Evolutionary conservation across 371 early-diverging fungal species (phyloP), one percentile per base, ranked within the genome.

Genomic region (Blyttiomyces sp.): DNA sequence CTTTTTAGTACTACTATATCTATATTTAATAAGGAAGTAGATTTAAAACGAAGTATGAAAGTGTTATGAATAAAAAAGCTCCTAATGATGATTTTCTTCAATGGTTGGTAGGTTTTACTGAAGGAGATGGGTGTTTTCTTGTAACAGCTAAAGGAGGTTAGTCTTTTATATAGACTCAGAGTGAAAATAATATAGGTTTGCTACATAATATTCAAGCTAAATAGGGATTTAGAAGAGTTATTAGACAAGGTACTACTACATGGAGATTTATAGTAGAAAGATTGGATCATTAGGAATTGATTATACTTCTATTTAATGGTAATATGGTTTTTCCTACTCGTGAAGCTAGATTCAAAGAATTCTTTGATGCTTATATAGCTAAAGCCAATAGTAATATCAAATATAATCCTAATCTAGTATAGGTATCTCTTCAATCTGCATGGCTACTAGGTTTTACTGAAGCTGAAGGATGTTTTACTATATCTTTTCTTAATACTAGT

Each of bases 391-490:
- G 36, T 49, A 68, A 70, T 69, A 79, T 63, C 27, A 16, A 17
- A 16, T 56, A 56, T 57, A 53, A 23, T 56, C n/a, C 27, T 27
- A 16, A 11, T 56, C 52, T 11, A 56, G 26, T 24, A 26, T 13
- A 56, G 17, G 36, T 61, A 50, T 64, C 75, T 69, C 61, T 77
- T 43, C 59, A 73, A 52, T 52, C 65, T 76, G 46, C 64, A 68
- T 78, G 76, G 69, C 44, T 77, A 52, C 56, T 64, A 43, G 78
- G 78, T 36, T 80, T 77, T 79, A 73, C 76, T 57, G 78, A 77
- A 71, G 75, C 80, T 21, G 78, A 77, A 70, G 81, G 78, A 65
- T 77, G 74, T 80, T 80, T 77, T 74, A 81, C 62, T 64, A 55
- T 79, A 33, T 54, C 49, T 42, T 65, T 78, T 46, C 45, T 57